Evolutionary conservation across 1,139 yeast genomes (phyloP), one percentile per base, ranked within the genome.

Genomic region (Debaryomycetaceae sp.): DNA sequence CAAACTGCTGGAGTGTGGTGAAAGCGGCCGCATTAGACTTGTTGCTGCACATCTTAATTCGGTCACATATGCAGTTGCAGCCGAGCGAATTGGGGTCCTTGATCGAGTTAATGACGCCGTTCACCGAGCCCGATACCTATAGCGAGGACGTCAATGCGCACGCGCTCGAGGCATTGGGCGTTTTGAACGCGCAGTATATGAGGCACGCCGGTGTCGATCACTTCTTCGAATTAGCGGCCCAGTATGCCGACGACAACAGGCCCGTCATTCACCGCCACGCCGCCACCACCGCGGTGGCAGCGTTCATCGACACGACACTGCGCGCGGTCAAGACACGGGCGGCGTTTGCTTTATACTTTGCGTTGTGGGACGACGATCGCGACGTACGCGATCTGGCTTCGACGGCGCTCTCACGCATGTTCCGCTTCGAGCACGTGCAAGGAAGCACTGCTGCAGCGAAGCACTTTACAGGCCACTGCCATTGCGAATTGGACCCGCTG

Each of bases 311-410:
- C 19, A 27, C 28, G 13, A n/a, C n/a, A n/a, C 17, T 26, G 13
- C 23, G 32, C 9, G 37, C 21, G 18, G 11, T 12, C 23, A 10
- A 11, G 12, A 4, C 38, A n/a, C 27, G 38, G n/a, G 46, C 49
- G 2, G 14, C 35, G 4, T 42, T 63, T 12, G 38, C 50, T 9
- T 44, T 75, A 1, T 65, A 59, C 38, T 45, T 51, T 11, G 69
- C 61, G 37, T 49, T 79, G 11, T 59, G 65, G 31, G 93, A 83
- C 49, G 91, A 82, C 45, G 84, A 79, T 40, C 67, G 61, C 6
- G 68, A 58, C 7, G 57, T 77, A 9, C 55, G 83, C 42, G 39
- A 43, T 1, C 17, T 46, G 3, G 63, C 75, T 1, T 53, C 77
- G 0, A 26, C 40, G 3, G 55, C 53, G 33, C 39, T 71, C 10